phyloP scores from a whole-genome alignment of 352 stramenopile genomes.

The Vaucheria bursata region DNA sequence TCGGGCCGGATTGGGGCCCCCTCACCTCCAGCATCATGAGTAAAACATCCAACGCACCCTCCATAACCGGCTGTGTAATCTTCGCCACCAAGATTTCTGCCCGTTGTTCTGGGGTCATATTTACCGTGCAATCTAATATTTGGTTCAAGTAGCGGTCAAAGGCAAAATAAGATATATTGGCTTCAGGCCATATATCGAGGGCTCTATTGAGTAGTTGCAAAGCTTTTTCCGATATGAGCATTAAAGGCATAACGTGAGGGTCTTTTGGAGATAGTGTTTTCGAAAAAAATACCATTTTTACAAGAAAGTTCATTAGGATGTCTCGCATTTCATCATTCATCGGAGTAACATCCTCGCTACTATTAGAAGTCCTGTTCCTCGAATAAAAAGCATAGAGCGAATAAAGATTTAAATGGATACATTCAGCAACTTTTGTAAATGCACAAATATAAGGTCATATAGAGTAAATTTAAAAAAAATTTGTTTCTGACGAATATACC shows the following conservation, averaged over 20 bases:
- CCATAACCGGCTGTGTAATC: not conserved
- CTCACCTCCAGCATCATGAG: not conserved
- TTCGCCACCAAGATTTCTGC: not conserved
- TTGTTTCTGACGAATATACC: no score
- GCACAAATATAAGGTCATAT: no score
- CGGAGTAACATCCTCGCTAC: no score
- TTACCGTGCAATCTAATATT: constrained; percentile 11
- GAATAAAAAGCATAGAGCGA: no score
- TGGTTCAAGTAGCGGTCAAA: constrained; percentile 35
- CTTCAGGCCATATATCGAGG: constrained; percentile 49
- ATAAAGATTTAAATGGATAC: no score
- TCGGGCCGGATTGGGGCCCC: no score
- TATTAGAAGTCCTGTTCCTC: no score
- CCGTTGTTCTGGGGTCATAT: not conserved
- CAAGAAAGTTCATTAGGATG: constrained; percentile 73
- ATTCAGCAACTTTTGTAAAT: no score
- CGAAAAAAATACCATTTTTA: constrained; percentile 55
- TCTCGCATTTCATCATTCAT: constrained; percentile 55
- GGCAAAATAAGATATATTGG: constrained; percentile 47
- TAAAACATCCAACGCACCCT: not conserved
- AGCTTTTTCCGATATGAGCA: constrained; percentile 35
- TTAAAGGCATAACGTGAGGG: constrained; percentile 15
- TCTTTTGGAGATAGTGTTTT: constrained; percentile 51
- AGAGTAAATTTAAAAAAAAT: no score
- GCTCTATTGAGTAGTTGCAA: constrained; percentile 51